Base-by-base conservation (phyloP, 306 rosid species). In the Mimosa pudica region DNA sequence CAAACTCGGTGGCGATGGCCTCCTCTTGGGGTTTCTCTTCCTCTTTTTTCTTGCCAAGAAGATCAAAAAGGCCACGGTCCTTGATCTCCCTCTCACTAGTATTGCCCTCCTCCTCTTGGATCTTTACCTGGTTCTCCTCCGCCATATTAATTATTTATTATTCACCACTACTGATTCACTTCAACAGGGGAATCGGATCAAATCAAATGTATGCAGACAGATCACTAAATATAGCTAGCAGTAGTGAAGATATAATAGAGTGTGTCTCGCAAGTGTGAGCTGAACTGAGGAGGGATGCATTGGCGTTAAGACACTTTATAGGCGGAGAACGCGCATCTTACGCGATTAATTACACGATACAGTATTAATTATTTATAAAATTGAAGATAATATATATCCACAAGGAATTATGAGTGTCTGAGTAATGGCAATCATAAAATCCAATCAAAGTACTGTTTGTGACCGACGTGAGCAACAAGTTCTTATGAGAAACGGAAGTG, bases 41-140 rank as follows among this genome's bases (percentile, higher is more conserved):
- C 24, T 82, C 84, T 66, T 86, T 85, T 62, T 89, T 90, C 89
- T 91, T 91, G 14, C 90, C 82, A 7, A 86, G 51, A 57, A 90
- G 86, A 87, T 90, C 93, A 46, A 92, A 89, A 24, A 88, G 6
- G 60, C 98, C 98, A 0, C 97, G 94, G 76, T 92, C 97, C 71
- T 84, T 63, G 67, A 62, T 70, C 88, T 92, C 97, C 0, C 72
- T 89, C 0, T 71, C 82, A 0, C 79, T 82, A 71, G 58, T 24
- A 24, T 24, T 24, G 30, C 30, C 84, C 35, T 63, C 73, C 44
- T 70, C 71, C 78, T 73, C 71, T 81, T 90, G 20, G 75, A 70
- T 70, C 81, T 90, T 92, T 83, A 67, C 87, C 74, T 82, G 84
- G 76, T 69, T 76, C 69, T 86, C 90, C 32, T 92, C 97, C 3